Evolutionary conservation across 2,329 filamentous ascomycete genomes (phyloP).

Genomic region (Leptographium radiaticola): DNA sequence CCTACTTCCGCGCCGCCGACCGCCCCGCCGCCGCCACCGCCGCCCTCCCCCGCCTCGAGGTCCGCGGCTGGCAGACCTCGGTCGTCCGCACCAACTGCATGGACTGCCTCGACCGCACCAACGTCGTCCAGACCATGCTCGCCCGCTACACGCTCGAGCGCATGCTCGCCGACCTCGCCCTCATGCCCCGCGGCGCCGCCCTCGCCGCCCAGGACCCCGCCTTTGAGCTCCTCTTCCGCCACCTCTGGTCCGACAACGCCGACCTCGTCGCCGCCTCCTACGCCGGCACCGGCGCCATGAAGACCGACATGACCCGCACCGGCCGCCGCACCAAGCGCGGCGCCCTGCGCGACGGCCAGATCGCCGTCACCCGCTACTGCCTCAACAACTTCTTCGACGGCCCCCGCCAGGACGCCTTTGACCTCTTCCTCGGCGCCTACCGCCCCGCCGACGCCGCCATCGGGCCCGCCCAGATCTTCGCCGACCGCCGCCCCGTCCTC

Average conservation of each 20-base stretch:
- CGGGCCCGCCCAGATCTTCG: constrained; percentile 60
- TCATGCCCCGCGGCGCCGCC: constrained; percentile 62
- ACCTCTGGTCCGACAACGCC: constrained; percentile 96
- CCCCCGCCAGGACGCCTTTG: constrained; percentile 86
- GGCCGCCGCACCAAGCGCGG: constrained; percentile 78
- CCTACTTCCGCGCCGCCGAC: constrained; percentile 88
- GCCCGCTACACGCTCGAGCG: constrained; percentile 79
- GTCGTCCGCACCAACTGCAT: constrained; percentile 98
- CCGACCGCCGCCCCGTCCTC: constrained; percentile 70
- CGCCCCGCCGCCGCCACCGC: constrained; percentile 33
- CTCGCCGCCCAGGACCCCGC: constrained; percentile 63
- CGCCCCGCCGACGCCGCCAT: constrained; percentile 59
- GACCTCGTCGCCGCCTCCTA: constrained; percentile 89
- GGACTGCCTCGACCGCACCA: constrained; percentile 96
- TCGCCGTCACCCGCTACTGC: constrained; percentile 80
- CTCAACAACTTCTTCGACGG: constrained; percentile 93
- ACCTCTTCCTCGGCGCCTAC: constrained; percentile 83
- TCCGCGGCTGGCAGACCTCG: constrained; percentile 68
- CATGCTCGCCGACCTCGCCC: constrained; percentile 73
- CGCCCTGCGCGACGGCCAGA: constrained; percentile 72
- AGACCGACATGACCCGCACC: constrained; percentile 95
- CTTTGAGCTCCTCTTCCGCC: constrained; percentile 89
- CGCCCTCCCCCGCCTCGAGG: constrained; percentile 53
- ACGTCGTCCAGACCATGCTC: constrained; percentile 95
- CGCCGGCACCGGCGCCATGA: constrained; percentile 90